Base-by-base conservation (phyloP, 495 filamentous ascomycete genomes). In the Aspergillus indologenus region DNA sequence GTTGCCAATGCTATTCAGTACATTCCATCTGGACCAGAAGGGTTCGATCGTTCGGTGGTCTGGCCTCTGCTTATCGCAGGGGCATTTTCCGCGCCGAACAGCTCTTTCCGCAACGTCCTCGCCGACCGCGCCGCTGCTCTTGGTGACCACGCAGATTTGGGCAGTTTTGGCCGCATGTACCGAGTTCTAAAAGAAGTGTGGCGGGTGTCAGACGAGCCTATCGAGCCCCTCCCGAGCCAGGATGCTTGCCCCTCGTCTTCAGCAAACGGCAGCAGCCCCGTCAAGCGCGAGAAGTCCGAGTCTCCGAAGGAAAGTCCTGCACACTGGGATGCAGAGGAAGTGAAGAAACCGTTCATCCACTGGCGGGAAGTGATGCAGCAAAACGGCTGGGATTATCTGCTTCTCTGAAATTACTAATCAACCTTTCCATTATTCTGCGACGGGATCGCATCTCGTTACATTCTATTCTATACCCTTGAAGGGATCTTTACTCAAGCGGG, bases 351-450 rank as follows among this genome's bases (percentile, higher is more conserved):
- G 71, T 64, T 82, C 79, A 84, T 94, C 67, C 90, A 91, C 82
- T 98, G 94, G 94, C 81, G 94, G 75, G 91, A 97, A 74, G 81
- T 94, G 61, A 97, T 97, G 94, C 83, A 83, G 75, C 86, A 86
- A 70, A 93, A 93, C 74, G 85, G 85, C 64, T 96, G 90, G 92
- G 89, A 93, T 68, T 93, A 89, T 79, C 78, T 98, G 68, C 81
- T 98, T 71, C 91, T 98, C 68, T 96, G 80, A 81, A 18, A 42
- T 44, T 23, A 29, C 31, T 21, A 64, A 6, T 24, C 17, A 2
- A 57, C 31, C 15, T 51, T 58, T 47, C 9, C 29, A 55, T 57
- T 61, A 26, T 58, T 47, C 22, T 40, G 23, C 20, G 6, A 60
- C 58, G 63, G 53, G 60, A 62, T 62, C 56, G 54, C 24, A 53